Conservation (phyloP, 495 filamentous ascomycete genomes). For the Cercophora sp. region DNA sequence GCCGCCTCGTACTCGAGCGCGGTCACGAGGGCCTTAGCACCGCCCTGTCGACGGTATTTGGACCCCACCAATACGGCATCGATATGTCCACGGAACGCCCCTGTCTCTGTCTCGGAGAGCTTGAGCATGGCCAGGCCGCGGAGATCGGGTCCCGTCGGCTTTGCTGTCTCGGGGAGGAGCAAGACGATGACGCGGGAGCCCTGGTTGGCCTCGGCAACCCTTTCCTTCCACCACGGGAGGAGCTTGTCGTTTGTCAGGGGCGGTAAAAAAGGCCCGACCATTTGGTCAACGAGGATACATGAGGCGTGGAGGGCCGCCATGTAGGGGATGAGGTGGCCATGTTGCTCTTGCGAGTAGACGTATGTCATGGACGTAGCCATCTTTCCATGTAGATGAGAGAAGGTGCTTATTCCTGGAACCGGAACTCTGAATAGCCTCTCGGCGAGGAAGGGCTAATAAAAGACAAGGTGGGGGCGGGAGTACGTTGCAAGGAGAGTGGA, state of each 20-base stretch:
- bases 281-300: slow-evolving; percentile 35
- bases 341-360: slow-evolving; percentile 30
- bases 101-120: slow-evolving; percentile 34
- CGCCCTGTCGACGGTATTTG: slow-evolving; percentile 26
- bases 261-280: slow-evolving; percentile 37
- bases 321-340: slow-evolving; percentile 35
- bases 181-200: slow-evolving; percentile 34
- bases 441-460: too few relatives aligned
- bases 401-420: too few relatives aligned
- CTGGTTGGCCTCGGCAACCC: slow-evolving; percentile 30
- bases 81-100: slow-evolving; percentile 32
- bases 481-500: too few relatives aligned
- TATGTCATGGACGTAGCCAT: slow-evolving; percentile 19
- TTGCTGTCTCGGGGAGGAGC: slow-evolving; percentile 25
- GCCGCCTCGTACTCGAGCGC: slow-evolving; percentile 37
- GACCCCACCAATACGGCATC: slow-evolving; percentile 37
- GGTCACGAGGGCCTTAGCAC: slow-evolving; percentile 27
- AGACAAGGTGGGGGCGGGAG: too few relatives aligned
- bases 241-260: slow-evolving; percentile 38
- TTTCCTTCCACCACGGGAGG: slow-evolving; percentile 36
- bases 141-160: slow-evolving; percentile 29
- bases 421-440: not conserved
- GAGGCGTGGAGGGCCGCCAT: slow-evolving; percentile 38
- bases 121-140: slow-evolving; percentile 37
- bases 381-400: not conserved